Evolutionary conservation across 2,329 filamentous ascomycete genomes (phyloP), one percentile per base, ranked within the genome.

Genomic region (Didymella pinodella): DNA sequence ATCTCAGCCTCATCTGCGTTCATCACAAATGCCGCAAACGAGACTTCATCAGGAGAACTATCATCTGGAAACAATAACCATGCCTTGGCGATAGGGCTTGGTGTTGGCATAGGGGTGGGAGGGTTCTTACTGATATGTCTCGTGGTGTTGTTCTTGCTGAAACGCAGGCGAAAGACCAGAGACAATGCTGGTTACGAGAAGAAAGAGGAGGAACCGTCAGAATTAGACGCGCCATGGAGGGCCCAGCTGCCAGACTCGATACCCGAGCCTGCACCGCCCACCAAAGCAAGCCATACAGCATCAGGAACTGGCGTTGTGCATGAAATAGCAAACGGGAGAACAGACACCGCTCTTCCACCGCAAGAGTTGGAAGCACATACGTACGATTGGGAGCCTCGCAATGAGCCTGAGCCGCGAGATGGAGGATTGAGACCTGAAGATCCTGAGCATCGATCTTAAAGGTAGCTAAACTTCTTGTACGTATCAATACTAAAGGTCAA

Each of bases 101-200:
- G 66, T 11, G 65, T 68, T 2, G 66, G 66, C 16, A 49, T 69
- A 8, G 65, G 66, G 1, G 45, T 64, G 1, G 66, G 63, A 29
- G 64, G 61, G 12, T 34, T 63, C 14, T 44, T 63, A 7, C 41
- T 57, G 7, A 31, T 69, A 46, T 40, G 58, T 11, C 57, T 65
- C 18, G 61, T 57, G 10, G 29, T 59, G 10, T 31, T 58, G 1
- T 58, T 46, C 32, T 1, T 50, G 8, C 26, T 58, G 10, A 54
- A 54, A 34, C 56, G 50, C 2, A 58, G 22, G 31, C 46, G 49
- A 3, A 54, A 46, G 20, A 7, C 25, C 0, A 32, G 32, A 40
- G 22, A 32, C 7, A 48, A 45, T 8, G 45, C 38, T 16, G 56
- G 46, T 12, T 49, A 54, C 29, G 40, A 46, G 7, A 41, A 49